Percentiles rank a stretch among this genome's conserved stretches.
These are phyloP conservation scores for Triticum dicoccoides DNA, from an alignment of 176 grass and related monocot genomes.

Conservation along the genomic window DNA sequence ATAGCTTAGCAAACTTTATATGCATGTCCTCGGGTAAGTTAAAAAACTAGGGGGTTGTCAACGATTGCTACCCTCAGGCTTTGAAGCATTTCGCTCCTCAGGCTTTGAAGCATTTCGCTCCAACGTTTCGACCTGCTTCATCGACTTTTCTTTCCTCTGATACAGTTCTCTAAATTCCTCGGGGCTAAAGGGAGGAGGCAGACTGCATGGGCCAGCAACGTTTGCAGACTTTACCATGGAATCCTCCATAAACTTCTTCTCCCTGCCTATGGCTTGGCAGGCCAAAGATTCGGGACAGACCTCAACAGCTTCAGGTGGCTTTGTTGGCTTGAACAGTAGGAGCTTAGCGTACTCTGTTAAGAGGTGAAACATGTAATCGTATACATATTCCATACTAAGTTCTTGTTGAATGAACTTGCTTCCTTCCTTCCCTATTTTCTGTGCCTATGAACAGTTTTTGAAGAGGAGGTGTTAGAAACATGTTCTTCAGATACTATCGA, in stretches of 20 bases:
- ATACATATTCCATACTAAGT: conserved; percentile 69
- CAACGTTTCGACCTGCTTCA: conserved; percentile 65
- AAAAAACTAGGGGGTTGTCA: conserved; percentile 15
- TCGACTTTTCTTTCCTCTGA: conserved; percentile 44
- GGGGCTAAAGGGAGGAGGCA: conserved; percentile 56
- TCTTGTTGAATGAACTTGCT: conserved; percentile 75
- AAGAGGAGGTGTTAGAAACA: background rate
- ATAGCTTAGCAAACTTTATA: conserved; percentile 3
- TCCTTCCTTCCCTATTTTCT: conserved; percentile 71
- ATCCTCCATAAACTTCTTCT: conserved; percentile 76
- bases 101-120: conserved; percentile 45
- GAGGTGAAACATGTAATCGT: conserved; percentile 97
- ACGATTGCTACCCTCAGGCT: conserved; percentile 23
- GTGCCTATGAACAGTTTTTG: conserved; percentile 54
- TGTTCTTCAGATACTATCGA: background rate
- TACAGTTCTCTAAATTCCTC: conserved; percentile 42
- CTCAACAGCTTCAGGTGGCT: conserved; percentile 61
- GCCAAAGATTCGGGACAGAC: conserved; percentile 66
- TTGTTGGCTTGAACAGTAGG: conserved; percentile 71
- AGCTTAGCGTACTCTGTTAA: conserved; percentile 88
- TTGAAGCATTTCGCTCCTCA: no score
- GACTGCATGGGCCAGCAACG: conserved; percentile 46
- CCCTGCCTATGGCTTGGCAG: conserved; percentile 51
- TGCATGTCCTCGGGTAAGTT: background rate
- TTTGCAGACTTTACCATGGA: conserved; percentile 59